Base-by-base conservation (phyloP, 208 protist species). In the Entamoeba nuttalli region DNA sequence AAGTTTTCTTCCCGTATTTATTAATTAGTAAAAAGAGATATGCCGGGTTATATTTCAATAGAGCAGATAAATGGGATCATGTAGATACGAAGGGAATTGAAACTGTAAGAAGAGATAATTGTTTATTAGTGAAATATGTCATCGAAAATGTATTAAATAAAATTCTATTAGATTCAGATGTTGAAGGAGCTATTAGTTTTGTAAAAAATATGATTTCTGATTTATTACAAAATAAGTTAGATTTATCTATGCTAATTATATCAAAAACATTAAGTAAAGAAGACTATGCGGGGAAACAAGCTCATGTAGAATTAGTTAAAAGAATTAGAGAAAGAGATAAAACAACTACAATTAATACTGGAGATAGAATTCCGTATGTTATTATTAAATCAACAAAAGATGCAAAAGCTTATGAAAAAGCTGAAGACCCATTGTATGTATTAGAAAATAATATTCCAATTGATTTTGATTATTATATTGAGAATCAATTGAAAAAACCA, bases 381-480 rank as follows among this genome's bases (percentile, higher is more conserved):
- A 98, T 99, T 51, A 97, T 98, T 95, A 98, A 98, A 95, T 97
- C 94, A 41, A 30, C 94, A 25, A 95, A 94, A 95, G 96, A 96
- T 50, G 97, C 98, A 93, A 99, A 99, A 95, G 98, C 98, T 21
- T 99, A 99, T 96, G 99, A 99, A 95, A 99, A 99, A 73, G 98
- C 98, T n/a, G 99, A 99, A 97, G 99, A 99, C 97, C 99, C 99
- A 25, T 98, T 99, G 14, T 99, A 99, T 96, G 99, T 98, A 0
- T 96, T 99, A 14, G 97, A 99, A 69, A 97, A 99, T 94, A 98
- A 98, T 95, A 96, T 99, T 11, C 97, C 97, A 14, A 98, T 99
- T 41, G 98, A 99, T 95, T 97, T 97, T 41, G 94, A 98, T 57
- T 98, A 99, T 96, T 99, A 99, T 95, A 96, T 99, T 0, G 97